Evolutionary conservation across 2,329 filamentous ascomycete genomes (phyloP).

Genomic region (Trichocomaceae sp.): DNA sequence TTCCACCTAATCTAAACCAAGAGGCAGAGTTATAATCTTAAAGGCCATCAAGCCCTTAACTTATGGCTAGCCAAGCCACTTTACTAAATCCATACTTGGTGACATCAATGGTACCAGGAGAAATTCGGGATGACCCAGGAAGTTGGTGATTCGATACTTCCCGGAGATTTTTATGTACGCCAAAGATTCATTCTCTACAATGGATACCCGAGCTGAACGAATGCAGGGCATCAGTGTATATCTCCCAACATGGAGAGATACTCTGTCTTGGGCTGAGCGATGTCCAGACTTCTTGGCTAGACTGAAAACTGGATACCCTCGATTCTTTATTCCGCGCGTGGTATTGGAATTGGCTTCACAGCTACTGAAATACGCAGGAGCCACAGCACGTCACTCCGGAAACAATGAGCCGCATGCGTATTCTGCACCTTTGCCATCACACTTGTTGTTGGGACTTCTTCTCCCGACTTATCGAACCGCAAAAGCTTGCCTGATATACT

Average conservation of each 20-base stretch:
- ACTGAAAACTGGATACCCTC: constrained; percentile 6
- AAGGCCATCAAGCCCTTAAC: too few species aligned
- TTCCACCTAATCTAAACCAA: too few species aligned
- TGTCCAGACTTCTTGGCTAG: constrained; percentile 3
- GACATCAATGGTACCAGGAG: not conserved
- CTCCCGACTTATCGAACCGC: constrained; percentile 4
- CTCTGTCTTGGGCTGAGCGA: constrained; percentile 5
- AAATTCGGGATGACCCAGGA: not conserved
- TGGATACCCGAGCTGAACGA: not conserved
- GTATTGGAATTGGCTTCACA: not conserved
- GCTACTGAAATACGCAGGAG: not conserved
- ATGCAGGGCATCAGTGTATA: constrained; percentile 4
- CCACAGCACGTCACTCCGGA: not conserved
- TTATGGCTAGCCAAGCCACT: too few species aligned
- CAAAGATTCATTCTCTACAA: not conserved
- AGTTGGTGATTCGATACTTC: not conserved
- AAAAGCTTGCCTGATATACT: not conserved
- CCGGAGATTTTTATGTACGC: not conserved
- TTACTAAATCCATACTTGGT: too few species aligned
- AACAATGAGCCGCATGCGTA: not conserved
- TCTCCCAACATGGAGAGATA: constrained; percentile 5
- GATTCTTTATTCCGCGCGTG: constrained; percentile 6
- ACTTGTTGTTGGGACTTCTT: not conserved
- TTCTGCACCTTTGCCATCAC: not conserved
- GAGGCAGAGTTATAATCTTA: too few species aligned